These are phyloP conservation scores for Podospora fimiseda DNA, from an alignment of 495 filamentous ascomycete genomes.

Conservation along the genomic window DNA sequence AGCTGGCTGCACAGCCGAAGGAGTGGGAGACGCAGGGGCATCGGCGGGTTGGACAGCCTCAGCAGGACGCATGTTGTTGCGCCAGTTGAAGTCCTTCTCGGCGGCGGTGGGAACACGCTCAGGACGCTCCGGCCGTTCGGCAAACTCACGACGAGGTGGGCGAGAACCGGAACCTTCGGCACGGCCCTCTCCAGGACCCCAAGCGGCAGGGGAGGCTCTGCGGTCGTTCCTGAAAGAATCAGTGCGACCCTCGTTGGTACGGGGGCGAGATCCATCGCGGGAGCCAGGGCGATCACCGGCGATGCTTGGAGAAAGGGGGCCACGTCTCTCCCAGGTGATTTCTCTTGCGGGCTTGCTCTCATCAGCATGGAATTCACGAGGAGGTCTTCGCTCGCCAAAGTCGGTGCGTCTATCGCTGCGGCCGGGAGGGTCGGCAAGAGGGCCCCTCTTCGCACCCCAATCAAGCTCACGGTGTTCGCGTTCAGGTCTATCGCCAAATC, in stretches of 20 bases:
- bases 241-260: slow-evolving; percentile 51
- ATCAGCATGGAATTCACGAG: slow-evolving; percentile 31
- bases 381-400: slow-evolving; percentile 36
- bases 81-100: slow-evolving; percentile 83
- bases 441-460: slow-evolving; percentile 71
- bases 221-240: slow-evolving; percentile 51
- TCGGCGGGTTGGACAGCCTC: slow-evolving; percentile 49
- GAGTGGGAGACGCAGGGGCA: slow-evolving; percentile 61
- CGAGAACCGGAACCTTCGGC: slow-evolving; percentile 68
- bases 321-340: slow-evolving; percentile 95
- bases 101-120: slow-evolving; percentile 76
- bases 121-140: slow-evolving; percentile 63
- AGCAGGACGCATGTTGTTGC: slow-evolving; percentile 74
- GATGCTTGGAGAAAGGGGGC: slow-evolving; percentile 71
- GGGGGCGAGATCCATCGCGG: slow-evolving; percentile 64
- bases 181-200: slow-evolving; percentile 49
- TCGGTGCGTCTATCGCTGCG: slow-evolving; percentile 47
- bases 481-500: slow-evolving; percentile 31
- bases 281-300: slow-evolving; percentile 46
- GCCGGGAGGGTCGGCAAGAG: slow-evolving; percentile 64
- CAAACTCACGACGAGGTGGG: slow-evolving; percentile 74
- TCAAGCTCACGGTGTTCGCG: slow-evolving; percentile 58
- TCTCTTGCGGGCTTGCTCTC: slow-evolving; percentile 81
- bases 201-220: slow-evolving; percentile 64
- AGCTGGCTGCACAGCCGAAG: slow-evolving; percentile 44